Evolutionary conservation across 805 yeast species (phyloP), one percentile per base, ranked within the genome.

Genomic region (Saturnispora serradocipensis): DNA sequence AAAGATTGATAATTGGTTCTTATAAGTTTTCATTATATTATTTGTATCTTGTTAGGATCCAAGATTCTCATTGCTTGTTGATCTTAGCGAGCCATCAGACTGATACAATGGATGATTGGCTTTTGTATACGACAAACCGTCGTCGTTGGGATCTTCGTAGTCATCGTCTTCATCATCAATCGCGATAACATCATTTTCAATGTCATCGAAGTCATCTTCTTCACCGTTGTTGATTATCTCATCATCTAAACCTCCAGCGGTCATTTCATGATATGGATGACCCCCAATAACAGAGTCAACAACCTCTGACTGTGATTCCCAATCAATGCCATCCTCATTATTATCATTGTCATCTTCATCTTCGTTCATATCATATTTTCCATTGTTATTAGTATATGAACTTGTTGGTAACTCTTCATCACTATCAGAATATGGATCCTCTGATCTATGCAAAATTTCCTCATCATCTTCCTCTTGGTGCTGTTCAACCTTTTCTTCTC

Each of bases 61-160:
- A 16, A 48, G 45, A 34, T 48, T 48, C 45, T 53, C 56, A 45
- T 46, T 53, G 49, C 54, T 53, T 20, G 43, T 22, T 3, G 54
- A 38, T 48, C 56, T 65, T 48, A 67, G 46, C 1, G 68, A 61
- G 10, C 71, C 71, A 50, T 65, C 70, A 2, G 78, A 68, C 56
- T 76, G 80, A 60, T 84, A 84, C 50, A 84, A 65, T 5, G 87
- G 84, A 59, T 82, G 79, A 40, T 74, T 69, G 24, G 75, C 72
- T 62, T 79, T 82, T 49, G 80, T 79, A 64, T 85, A 85, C 1
- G 87, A 81, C 61, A 78, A 80, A 0, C 91, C 91, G 60, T 85
- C 91, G 63, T 86, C 91, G 60, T 85, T 84, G 1, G 91, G 90
- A 61, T 85, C 90, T 58, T 78, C 80, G 59, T 85, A 84, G 54